These are phyloP conservation scores for Solanum sejunctum DNA, from an alignment of 257 asterid species.

Conservation along the genomic window DNA sequence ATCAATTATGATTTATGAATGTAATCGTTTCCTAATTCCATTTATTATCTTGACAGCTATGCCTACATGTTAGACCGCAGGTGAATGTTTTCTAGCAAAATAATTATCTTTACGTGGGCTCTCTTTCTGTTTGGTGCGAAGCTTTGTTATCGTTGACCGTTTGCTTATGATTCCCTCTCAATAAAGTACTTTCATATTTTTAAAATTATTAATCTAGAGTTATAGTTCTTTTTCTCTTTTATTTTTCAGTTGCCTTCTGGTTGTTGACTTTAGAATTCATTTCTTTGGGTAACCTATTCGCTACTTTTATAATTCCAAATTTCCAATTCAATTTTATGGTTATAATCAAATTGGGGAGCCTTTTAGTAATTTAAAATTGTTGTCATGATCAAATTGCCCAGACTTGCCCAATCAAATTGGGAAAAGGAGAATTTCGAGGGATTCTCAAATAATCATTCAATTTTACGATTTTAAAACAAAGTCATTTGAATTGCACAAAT, in stretches of 20 bases:
- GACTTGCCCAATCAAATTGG: too few relatives aligned
- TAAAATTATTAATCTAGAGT: neutral
- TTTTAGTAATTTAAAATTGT: too few relatives aligned
- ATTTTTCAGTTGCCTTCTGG: neutral
- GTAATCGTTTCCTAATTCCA: neutral
- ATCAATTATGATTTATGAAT: neutral
- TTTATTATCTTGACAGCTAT: neutral
- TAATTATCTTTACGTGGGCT: neutral
- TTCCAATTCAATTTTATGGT: neutral
- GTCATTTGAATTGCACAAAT: neutral
- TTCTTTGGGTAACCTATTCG: neutral
- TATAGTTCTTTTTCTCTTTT: neutral
- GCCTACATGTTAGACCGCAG: neutral
- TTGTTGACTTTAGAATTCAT: neutral
- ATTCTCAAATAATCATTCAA: neutral
- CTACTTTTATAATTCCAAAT: neutral
- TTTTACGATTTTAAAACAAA: neutral
- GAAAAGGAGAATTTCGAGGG: neutral
- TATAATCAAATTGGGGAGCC: neutral
- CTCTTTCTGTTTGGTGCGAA: neutral
- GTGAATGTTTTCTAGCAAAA: neutral
- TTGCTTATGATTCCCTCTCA: neutral
- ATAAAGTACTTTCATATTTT: neutral
- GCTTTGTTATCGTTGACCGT: neutral
- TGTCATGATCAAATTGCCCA: too few relatives aligned